Percentiles rank a stretch among this genome's conserved stretches.
phyloP scores from a whole-genome alignment of 1,284 basidiomycete genomes.

The Moesziomyces globuligerus region DNA sequence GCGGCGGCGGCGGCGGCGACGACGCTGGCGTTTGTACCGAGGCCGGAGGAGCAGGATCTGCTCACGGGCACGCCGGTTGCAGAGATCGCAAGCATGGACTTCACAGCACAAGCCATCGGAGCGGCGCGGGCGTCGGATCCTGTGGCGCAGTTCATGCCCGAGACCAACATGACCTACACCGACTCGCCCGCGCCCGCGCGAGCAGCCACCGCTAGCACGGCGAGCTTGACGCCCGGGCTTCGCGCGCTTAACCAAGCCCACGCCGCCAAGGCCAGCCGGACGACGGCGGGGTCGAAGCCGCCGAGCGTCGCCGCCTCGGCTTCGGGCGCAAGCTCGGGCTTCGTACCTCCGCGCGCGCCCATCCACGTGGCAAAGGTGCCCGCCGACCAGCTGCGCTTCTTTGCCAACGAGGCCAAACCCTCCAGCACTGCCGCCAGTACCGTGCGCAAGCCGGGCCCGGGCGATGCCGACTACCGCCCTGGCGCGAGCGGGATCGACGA shows the following conservation, averaged over 20 bases:
- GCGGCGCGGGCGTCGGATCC: slow-evolving; percentile 27
- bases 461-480: slow-evolving; percentile 23
- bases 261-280: too few relatives aligned
- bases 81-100: slow-evolving; percentile 16
- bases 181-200: slow-evolving; percentile 12
- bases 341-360: slow-evolving; percentile 35
- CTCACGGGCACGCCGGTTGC: slow-evolving; percentile 21
- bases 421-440: not conserved
- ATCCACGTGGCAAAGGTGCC: slow-evolving; percentile 41
- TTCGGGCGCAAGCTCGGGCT: slow-evolving; percentile 38
- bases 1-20: too few relatives aligned
- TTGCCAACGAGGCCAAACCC: slow-evolving; percentile 32
- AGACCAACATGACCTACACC: slow-evolving; percentile 46
- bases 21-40: slow-evolving; percentile 38
- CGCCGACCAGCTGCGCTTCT: slow-evolving; percentile 46
- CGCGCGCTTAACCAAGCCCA: slow-evolving; percentile 19
- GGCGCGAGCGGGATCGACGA: slow-evolving; percentile 63
- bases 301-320: slow-evolving; percentile 30
- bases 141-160: slow-evolving; percentile 42
- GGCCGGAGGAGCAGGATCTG: slow-evolving; percentile 32
- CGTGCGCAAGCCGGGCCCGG: slow-evolving; percentile 24
- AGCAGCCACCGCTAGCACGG: too few relatives aligned
- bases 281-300: too few relatives aligned
- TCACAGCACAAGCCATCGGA: slow-evolving; percentile 14
- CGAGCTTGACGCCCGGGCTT: slow-evolving; percentile 25